Percentiles rank a stretch among this genome's conserved stretches.
These are phyloP conservation scores for Fragaria nilgerrensis DNA, from an alignment of 306 rosid genomes.

Conservation along the genomic window DNA sequence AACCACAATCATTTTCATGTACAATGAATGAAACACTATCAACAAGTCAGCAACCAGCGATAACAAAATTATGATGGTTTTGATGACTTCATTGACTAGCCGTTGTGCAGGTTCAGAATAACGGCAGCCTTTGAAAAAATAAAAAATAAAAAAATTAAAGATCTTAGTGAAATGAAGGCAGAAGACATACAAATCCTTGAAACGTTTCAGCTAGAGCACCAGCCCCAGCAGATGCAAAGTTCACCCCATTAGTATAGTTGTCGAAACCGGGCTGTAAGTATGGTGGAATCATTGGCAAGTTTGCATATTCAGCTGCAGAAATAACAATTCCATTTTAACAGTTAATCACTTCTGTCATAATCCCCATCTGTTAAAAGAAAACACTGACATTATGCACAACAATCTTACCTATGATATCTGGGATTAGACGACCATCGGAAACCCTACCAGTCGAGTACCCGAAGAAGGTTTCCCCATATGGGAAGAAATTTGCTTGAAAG, in stretches of 20 bases:
- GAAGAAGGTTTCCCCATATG: slow-evolving; percentile 41
- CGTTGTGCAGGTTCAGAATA: neutral
- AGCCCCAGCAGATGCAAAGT: slow-evolving; percentile 43
- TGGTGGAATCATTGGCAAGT: slow-evolving; percentile 37
- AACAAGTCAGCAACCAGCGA: neutral
- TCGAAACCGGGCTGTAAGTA: slow-evolving; percentile 28
- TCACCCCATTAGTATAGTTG: slow-evolving; percentile 27
- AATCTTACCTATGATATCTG: slow-evolving; percentile 36
- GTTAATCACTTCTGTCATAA: too few species aligned
- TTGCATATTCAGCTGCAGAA: slow-evolving; percentile 36
- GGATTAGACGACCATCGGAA: slow-evolving; percentile 32
- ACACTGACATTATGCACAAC: too few species aligned
- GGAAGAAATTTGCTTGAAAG: slow-evolving; percentile 11
- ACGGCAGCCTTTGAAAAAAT: neutral
- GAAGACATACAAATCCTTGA: slow-evolving; percentile 29
- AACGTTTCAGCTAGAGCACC: slow-evolving; percentile 30
- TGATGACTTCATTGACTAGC: neutral
- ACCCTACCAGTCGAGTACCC: slow-evolving; percentile 33
- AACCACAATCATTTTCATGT: neutral
- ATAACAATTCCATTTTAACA: neutral
- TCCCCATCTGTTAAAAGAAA: neutral
- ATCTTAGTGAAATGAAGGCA: neutral
- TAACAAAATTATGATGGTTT: neutral
- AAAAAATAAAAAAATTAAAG: neutral
- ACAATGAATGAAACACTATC: neutral